phyloP scores from a whole-genome alignment of 225 moss, liverwort and hornwort species.

The Asterella californica region DNA sequence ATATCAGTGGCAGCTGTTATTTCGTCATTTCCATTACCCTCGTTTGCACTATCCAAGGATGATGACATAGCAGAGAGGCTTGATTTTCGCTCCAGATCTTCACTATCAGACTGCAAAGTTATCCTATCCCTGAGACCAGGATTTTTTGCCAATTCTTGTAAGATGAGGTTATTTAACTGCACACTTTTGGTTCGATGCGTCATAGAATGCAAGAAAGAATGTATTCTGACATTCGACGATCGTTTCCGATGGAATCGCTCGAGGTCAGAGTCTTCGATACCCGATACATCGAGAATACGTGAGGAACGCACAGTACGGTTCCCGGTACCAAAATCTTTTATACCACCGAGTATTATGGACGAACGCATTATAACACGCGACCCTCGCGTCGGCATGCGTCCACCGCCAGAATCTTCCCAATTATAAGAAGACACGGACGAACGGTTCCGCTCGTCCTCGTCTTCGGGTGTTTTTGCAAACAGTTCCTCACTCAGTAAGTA shows the following conservation, averaged over 20 bases:
- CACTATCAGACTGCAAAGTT: not conserved
- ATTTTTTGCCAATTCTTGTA: slow-evolving; percentile 6
- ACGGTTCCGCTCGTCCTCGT: not conserved
- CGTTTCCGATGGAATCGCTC: slow-evolving; percentile 1
- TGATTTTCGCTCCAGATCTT: not conserved
- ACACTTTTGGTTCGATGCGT: not conserved
- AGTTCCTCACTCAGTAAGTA: not conserved
- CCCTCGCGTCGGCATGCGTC: not conserved
- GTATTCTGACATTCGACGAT: slow-evolving; percentile 9
- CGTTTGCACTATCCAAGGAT: not conserved
- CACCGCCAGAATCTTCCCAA: not conserved
- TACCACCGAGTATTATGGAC: not conserved
- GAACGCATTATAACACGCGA: slow-evolving; percentile 14
- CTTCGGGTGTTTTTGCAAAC: not conserved
- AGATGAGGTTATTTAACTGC: slow-evolving; percentile 13
- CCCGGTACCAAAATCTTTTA: not conserved
- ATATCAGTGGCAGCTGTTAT: not conserved
- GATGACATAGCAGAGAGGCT: not conserved
- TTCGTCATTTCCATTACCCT: not conserved
- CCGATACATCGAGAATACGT: slow-evolving; percentile 3
- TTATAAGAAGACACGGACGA: not conserved
- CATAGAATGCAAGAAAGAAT: slow-evolving; percentile 3
- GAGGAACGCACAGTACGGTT: not conserved
- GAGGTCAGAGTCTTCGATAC: not conserved
- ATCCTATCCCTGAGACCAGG: not conserved